Evolutionary conservation across 176 grass and related monocot genomes (phyloP), one percentile per base, ranked within the genome.

Genomic region (Miscanthus lutarioriparius): DNA sequence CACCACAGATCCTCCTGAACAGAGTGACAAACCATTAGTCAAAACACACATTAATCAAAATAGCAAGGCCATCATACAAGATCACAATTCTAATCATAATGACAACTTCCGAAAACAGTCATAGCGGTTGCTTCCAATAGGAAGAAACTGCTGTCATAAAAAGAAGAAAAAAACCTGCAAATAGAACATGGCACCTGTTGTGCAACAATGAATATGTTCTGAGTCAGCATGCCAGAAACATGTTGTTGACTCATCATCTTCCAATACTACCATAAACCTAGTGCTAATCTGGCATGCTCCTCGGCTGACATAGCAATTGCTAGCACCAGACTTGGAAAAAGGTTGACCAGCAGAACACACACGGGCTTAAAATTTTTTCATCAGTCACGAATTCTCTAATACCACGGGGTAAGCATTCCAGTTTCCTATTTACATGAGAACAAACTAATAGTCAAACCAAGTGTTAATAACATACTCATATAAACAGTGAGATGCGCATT

Each of bases 1-100:
- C 87, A 11, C 91, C 94, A 96, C 33, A 96, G 81, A 81, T 96
- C 94, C 84, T 96, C 91, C 94, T 96, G 80, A 66, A 80, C 12
- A 86, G 1, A 76, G 64, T 61, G 66, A 74, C 39, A 45, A 20
- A 87, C 4, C 37, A 76, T 88, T 79, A 78, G 45, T 10, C 72
- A 76, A 10, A 37, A 65, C 25, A 6, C 28, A 37, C 17, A 14
- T 40, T 26, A 26, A 51, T 10, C 22, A 49, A 61, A 47, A 66
- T 69, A 86, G 1, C 36, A 80, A 72, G 3, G 12, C 16, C n/a
- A 85, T 15, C 37, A 76, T 43, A 53, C 44, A 81, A 35, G 14
- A 17, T 30, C 32, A 12, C 16, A 28, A 62, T 13, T 26, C 4
- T 43, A 74, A 68, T 84, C 37, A 33, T 76, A 39, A 30, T 3